phyloP scores from a whole-genome alignment of 2,329 filamentous ascomycete species.

The Uncinocarpus reesii region DNA sequence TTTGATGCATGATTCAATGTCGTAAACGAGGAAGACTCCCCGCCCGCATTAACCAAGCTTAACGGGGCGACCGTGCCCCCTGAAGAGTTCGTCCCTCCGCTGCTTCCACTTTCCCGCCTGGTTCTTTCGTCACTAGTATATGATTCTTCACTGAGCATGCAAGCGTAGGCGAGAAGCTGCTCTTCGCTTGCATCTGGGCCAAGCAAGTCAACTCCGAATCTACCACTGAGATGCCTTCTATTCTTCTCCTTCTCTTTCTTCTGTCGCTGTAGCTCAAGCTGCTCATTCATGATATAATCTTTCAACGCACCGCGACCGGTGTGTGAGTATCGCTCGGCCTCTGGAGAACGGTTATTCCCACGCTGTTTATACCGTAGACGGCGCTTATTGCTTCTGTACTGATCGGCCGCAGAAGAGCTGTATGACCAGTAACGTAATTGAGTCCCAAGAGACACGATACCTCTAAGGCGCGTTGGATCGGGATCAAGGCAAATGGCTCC shows the following conservation, averaged over 20 bases:
- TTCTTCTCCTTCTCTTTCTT: slow-evolving; percentile 57
- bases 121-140: slow-evolving; percentile 42
- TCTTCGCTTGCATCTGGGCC: slow-evolving; percentile 49
- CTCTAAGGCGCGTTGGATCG: slow-evolving; percentile 72
- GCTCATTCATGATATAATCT: slow-evolving; percentile 78
- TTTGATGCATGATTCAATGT: not conserved
- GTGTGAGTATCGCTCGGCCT: slow-evolving; percentile 48
- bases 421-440: slow-evolving; percentile 91
- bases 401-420: slow-evolving; percentile 65
- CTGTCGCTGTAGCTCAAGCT: slow-evolving; percentile 66
- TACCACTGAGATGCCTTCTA: slow-evolving; percentile 57
- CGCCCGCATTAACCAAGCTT: slow-evolving; percentile 21
- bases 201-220: slow-evolving; percentile 73
- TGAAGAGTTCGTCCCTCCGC: slow-evolving; percentile 32
- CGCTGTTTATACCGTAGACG: slow-evolving; percentile 59
- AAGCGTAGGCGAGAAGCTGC: slow-evolving; percentile 53
- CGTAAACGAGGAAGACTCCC: not conserved
- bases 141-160: slow-evolving; percentile 51
- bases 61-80: slow-evolving; percentile 29
- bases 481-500: slow-evolving; percentile 79
- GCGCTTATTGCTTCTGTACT: slow-evolving; percentile 68
- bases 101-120: slow-evolving; percentile 33
- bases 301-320: slow-evolving; percentile 59
- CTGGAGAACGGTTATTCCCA: slow-evolving; percentile 47
- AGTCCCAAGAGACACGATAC: slow-evolving; percentile 75